A percentile compares a stretch with the other conserved stretches of the same genome.
Evolutionary conservation across 2,329 filamentous ascomycete species (phyloP).

Genomic region (Xylariales sp.): DNA sequence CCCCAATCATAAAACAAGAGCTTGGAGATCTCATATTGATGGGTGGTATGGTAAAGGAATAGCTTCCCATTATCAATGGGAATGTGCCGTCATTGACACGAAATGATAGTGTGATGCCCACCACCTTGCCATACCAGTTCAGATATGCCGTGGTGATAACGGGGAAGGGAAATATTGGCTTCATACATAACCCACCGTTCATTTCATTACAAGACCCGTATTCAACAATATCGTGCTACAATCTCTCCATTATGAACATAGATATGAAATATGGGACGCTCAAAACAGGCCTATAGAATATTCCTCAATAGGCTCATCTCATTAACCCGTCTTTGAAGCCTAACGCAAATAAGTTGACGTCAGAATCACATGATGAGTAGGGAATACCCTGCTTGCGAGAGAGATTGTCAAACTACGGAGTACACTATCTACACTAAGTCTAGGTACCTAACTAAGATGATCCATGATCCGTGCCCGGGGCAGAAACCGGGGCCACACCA

Average conservation of each 20-base stretch:
- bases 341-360: not conserved
- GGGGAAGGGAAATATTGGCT: no score
- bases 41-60: not conserved
- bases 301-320: not conserved
- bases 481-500: not conserved
- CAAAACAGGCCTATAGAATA: not conserved
- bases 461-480: not conserved
- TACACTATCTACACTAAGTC: not conserved
- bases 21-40: not conserved
- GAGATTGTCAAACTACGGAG: not conserved
- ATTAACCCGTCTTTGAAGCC: not conserved
- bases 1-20: not conserved
- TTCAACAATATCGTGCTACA: no score
- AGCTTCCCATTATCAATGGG: not conserved
- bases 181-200: not conserved
- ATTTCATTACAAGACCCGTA: no score
- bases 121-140: no score
- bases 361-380: constrained; percentile 15
- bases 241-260: not conserved
- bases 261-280: not conserved
- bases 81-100: no score
- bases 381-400: not conserved
- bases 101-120: not conserved
- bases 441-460: not conserved
- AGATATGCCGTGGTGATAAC: no score